These are phyloP conservation scores for Carex scoparia DNA, from an alignment of 176 grass and related monocot genomes.

Conservation along the genomic window DNA sequence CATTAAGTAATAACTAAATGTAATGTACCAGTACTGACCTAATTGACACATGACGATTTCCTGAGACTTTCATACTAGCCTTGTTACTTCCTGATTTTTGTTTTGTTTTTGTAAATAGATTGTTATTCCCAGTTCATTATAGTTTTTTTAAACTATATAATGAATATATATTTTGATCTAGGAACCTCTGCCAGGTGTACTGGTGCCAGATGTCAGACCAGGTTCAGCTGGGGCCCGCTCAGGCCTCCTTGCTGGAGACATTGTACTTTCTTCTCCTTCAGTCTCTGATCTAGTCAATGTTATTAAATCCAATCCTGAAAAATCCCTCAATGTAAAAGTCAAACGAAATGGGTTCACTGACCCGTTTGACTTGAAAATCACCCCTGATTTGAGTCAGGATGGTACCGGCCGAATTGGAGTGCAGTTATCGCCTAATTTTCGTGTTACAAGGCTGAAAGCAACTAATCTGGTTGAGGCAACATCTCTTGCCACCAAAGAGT, in stretches of 20 bases:
- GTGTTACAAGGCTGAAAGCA: conserved; percentile 42
- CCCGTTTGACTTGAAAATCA: conserved; percentile 46
- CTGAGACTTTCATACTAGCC: background rate
- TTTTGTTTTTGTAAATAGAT: background rate
- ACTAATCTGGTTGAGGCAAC: conserved; percentile 49
- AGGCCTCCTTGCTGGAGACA: conserved; percentile 63
- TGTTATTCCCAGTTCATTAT: background rate
- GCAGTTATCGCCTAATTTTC: conserved; percentile 70
- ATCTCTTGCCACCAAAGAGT: conserved; percentile 53
- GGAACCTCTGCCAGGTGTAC: conserved; percentile 57
- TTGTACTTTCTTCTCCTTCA: conserved; percentile 70
- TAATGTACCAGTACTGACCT: background rate
- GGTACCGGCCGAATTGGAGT: conserved; percentile 71
- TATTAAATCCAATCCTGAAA: conserved; percentile 62
- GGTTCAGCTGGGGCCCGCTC: conserved; percentile 61
- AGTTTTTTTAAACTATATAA: background rate
- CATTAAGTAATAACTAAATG: too few relatives aligned
- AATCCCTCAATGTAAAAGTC: conserved; percentile 56
- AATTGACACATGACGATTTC: background rate
- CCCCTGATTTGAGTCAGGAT: conserved; percentile 67
- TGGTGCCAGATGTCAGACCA: conserved; percentile 69
- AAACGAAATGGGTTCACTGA: conserved; percentile 14
- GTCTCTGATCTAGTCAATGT: conserved; percentile 58
- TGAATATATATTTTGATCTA: background rate
- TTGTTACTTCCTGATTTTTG: background rate